A percentile compares a stretch with the other conserved stretches of the same genome.
Conservation (phyloP, 495 filamentous ascomycete species). For the Penicillium soppii region DNA sequence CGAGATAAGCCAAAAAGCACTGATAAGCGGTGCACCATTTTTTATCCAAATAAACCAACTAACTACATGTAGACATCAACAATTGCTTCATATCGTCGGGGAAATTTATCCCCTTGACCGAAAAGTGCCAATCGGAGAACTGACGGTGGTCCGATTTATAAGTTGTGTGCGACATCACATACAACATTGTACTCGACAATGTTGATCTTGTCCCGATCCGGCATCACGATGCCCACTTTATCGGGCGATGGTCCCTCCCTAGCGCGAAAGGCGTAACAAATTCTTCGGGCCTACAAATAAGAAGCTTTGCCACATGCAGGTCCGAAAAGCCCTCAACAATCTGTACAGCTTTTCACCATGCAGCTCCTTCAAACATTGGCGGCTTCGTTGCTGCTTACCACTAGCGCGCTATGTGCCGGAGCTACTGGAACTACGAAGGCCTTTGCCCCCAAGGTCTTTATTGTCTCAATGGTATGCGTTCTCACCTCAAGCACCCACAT, state of each 20-base stretch:
- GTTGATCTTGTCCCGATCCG: background rate
- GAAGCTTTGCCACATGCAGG: background rate
- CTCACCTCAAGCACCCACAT: background rate
- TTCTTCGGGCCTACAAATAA: background rate
- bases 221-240: background rate
- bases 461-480: slow-evolving; percentile 63
- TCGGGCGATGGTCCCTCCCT: background rate
- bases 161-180: no score
- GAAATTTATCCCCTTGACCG: no score
- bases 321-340: background rate
- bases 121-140: no score
- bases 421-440: slow-evolving; percentile 8
- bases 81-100: no score
- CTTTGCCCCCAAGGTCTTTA: slow-evolving; percentile 65
- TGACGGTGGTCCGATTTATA: no score
- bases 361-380: slow-evolving; percentile 8
- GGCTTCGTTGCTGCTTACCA: slow-evolving; percentile 16
- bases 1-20: no score
- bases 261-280: background rate
- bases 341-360: slow-evolving; percentile 8
- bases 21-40: no score
- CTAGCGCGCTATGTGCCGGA: slow-evolving; percentile 8
- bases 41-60: no score
- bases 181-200: no score
- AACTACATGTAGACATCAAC: no score